Conservation (phyloP, 345 rosid genomes). For the Mercurialis annua region DNA sequence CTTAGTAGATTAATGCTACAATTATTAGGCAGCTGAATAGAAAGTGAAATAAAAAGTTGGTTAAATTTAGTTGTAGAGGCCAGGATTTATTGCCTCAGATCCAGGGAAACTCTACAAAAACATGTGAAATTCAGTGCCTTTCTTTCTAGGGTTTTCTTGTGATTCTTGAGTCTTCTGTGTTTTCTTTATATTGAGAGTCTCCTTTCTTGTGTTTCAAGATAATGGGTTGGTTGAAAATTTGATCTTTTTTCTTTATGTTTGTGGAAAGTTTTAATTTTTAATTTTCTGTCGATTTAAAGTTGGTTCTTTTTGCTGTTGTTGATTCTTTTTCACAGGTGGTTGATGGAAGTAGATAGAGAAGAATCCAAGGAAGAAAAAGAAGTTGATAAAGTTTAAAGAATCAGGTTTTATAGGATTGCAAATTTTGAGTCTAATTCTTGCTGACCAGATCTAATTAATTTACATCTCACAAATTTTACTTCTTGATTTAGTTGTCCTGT, state of each 20-base stretch:
- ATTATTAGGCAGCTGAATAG: conserved; percentile 26
- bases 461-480: conserved; percentile 33
- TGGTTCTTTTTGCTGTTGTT: conserved; percentile 22
- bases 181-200: no score
- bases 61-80: conserved; percentile 39
- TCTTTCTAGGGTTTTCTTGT: conserved; percentile 48
- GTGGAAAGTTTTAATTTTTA: neutral
- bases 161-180: conserved; percentile 43
- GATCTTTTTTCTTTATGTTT: conserved; percentile 7
- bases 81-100: conserved; percentile 57
- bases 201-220: conserved; percentile 33
- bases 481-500: conserved; percentile 23
- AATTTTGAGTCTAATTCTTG: conserved; percentile 36
- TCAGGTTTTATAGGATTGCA: conserved; percentile 17
- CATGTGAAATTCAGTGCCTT: conserved; percentile 29
- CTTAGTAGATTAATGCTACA: conserved; percentile 16
- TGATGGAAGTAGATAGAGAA: conserved; percentile 44
- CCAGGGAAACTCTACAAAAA: conserved; percentile 46
- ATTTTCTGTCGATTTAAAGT: conserved; percentile 28
- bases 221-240: conserved; percentile 26
- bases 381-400: conserved; percentile 18
- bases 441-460: conserved; percentile 43
- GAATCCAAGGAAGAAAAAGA: conserved; percentile 34
- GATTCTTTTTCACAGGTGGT: conserved; percentile 27
- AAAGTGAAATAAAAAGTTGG: conserved; percentile 20